Evolutionary conservation across 352 stramenopile genomes (phyloP), one percentile per base, ranked within the genome.

Genomic region (Phytophthora idaei): DNA sequence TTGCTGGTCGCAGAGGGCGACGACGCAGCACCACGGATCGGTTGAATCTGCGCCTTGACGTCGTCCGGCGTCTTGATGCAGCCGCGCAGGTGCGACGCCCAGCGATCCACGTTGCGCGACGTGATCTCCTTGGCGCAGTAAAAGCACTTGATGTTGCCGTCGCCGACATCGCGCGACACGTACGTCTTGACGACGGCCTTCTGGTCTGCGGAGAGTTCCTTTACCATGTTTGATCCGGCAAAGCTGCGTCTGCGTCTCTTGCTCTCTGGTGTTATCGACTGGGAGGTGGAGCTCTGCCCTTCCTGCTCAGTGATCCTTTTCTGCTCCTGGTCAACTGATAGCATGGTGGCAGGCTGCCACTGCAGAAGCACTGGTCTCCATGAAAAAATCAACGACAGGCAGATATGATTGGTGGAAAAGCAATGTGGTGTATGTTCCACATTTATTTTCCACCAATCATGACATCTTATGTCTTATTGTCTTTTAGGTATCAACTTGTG

Each of bases 51-150:
- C 32, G 60, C 58, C 71, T 94, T 94, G 6, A 94, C 56, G 28
- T 92, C 84, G 29, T 92, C 86, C 2, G 84, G 84, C 10, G 86
- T 90, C 69, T 92, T 92, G 53, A 79, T 49, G 63, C 86, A 94
- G 14, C 84, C 83, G 25, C 86, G 86, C 60, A 94, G 54, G 55
- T 94, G 86, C 32, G 86, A 94, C 11, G 82, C 86, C 86, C 86
- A 94, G 15, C 86, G 86, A 54, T 94, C 86, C 1, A 94, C 78
- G 62, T 94, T 94, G 62, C 88, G 89, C 42, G 81, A 90, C 49
- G 86, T 76, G 66, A 94, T 94, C 66, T 94, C 86, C 66, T 94
- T 94, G 46, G 90, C 81, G 67, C 86, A 94, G 71, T 90, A 92
- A 69, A 72, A 81, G 71, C 86, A 94, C 73, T 90, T 94, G 67